These are phyloP conservation scores for Exophiala aquamarina DNA, from an alignment of 2,329 filamentous ascomycete genomes.

Conservation along the genomic window DNA sequence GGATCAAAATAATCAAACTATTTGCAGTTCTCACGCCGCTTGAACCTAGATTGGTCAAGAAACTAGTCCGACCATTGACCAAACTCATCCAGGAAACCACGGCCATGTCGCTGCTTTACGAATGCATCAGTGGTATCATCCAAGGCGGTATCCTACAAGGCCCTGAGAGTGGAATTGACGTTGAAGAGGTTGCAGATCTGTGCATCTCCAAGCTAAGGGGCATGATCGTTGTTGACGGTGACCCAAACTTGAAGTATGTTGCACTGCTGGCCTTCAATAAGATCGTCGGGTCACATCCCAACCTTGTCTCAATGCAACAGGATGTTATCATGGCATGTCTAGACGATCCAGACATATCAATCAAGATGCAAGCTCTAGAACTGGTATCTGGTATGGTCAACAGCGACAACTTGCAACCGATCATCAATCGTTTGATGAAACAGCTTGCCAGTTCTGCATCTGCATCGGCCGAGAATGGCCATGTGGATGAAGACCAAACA, in stretches of 20 bases:
- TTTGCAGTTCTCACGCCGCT: conserved; percentile 93
- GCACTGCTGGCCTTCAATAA: conserved; percentile 93
- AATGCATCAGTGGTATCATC: conserved; percentile 98
- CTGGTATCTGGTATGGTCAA: conserved; percentile 93
- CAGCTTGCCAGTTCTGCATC: conserved; percentile 71
- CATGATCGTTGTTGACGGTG: conserved; percentile 91
- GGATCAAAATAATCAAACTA: conserved; percentile 98
- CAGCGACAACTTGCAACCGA: conserved; percentile 75
- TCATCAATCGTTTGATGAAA: conserved; percentile 82
- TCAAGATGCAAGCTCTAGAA: conserved; percentile 87
- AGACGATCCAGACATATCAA: conserved; percentile 93
- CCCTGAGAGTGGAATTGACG: conserved; percentile 74
- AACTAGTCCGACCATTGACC: conserved; percentile 85
- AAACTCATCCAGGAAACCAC: conserved; percentile 91
- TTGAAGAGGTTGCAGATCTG: conserved; percentile 86
- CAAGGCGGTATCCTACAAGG: conserved; percentile 90
- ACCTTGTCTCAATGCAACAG: conserved; percentile 86
- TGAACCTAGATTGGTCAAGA: conserved; percentile 87
- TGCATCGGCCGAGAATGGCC: conserved; percentile 40
- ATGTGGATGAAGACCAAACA: conserved; percentile 42
- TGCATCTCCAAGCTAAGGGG: conserved; percentile 91
- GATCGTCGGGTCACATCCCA: conserved; percentile 84
- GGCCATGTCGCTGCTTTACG: conserved; percentile 96
- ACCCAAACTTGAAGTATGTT: conserved; percentile 97
- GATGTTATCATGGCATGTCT: conserved; percentile 96